These are phyloP conservation scores for Colletotrichum filicis DNA, from an alignment of 2,329 filamentous ascomycete species.

Conservation along the genomic window DNA sequence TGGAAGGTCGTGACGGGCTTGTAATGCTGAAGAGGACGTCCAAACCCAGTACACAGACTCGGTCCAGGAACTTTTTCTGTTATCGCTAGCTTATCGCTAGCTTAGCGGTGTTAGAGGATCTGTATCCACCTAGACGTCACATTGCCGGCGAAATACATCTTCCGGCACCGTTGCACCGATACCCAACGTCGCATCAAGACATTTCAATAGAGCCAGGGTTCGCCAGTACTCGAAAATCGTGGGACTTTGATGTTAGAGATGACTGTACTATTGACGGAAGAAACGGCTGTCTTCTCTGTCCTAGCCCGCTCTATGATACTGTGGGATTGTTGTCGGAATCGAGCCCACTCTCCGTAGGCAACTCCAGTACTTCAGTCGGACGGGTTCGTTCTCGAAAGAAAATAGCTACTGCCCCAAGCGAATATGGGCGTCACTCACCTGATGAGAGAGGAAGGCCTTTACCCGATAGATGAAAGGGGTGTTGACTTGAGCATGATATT, in stretches of 20 bases:
- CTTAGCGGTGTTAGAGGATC: not conserved
- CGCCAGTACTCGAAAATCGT: too few relatives aligned
- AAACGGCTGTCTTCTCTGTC: not conserved
- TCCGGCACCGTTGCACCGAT: not conserved
- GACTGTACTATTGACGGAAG: not conserved
- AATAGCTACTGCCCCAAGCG: too few relatives aligned
- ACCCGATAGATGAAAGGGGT: too few relatives aligned
- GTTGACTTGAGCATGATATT: too few relatives aligned
- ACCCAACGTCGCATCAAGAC: too few relatives aligned
- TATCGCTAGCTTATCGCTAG: constrained; percentile 9
- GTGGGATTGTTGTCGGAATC: not conserved
- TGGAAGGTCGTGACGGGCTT: not conserved
- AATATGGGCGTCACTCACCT: too few relatives aligned
- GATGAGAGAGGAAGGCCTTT: too few relatives aligned
- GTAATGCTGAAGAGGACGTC: not conserved
- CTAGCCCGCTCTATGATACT: not conserved
- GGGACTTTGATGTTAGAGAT: not conserved
- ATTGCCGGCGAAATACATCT: not conserved
- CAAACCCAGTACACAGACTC: not conserved
- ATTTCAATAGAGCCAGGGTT: too few relatives aligned
- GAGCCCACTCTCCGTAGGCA: not conserved
- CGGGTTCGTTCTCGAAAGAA: too few relatives aligned
- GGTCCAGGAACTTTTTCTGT: constrained; percentile 14
- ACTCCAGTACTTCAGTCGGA: too few relatives aligned
- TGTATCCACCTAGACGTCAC: not conserved